A percentile compares a stretch with the other conserved stretches of the same genome.
phyloP scores from a whole-genome alignment of 441 rosid species.

The Euphorbia celastroides region DNA sequence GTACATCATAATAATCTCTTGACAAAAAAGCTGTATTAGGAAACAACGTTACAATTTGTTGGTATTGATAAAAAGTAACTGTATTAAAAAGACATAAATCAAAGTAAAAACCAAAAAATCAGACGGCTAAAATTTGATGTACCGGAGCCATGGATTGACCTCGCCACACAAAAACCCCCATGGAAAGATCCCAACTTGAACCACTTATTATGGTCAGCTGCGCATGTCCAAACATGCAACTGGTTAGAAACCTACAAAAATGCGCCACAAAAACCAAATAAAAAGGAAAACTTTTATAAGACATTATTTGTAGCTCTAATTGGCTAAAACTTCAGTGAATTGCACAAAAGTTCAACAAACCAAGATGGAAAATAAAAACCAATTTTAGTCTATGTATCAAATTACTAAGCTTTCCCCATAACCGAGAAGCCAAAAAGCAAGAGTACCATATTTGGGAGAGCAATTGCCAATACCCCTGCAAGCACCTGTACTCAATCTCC shows the following conservation, averaged over 20 bases:
- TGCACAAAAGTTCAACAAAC: neutral
- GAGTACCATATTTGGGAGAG: slow-evolving; percentile 23
- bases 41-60: neutral
- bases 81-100: too few relatives aligned
- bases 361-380: neutral
- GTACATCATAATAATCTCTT: slow-evolving; percentile 69
- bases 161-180: slow-evolving; percentile 34
- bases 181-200: slow-evolving; percentile 39
- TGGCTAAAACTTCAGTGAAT: neutral
- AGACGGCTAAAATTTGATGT: slow-evolving; percentile 7
- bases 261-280: neutral
- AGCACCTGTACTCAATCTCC: slow-evolving; percentile 41
- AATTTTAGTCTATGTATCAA: too few relatives aligned
- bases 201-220: slow-evolving; percentile 50
- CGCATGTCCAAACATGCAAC: slow-evolving; percentile 22
- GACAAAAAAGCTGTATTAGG: slow-evolving; percentile 42
- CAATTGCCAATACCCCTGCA: slow-evolving; percentile 27
- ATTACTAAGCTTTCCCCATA: neutral
- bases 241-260: neutral
- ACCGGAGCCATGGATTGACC: slow-evolving; percentile 89
- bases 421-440: neutral
- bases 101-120: neutral
- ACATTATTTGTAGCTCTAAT: neutral
- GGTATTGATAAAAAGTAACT: neutral
- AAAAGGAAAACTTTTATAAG: neutral